These are phyloP conservation scores for Triticum aestivum DNA, from an alignment of 176 grass and related monocot species.

Conservation along the genomic window DNA sequence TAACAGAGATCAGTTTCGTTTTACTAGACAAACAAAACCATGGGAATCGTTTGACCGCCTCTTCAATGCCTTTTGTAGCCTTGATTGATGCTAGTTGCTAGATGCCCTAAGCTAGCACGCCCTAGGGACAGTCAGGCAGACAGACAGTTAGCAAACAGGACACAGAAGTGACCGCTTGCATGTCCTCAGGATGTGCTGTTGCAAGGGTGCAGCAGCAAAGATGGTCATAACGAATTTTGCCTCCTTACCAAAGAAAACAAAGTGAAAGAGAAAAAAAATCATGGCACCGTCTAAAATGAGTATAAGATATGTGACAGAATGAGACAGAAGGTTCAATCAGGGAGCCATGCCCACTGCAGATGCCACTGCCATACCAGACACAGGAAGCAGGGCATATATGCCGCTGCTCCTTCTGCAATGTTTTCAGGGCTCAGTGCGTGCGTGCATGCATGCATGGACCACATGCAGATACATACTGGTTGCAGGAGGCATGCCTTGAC, in stretches of 20 bases:
- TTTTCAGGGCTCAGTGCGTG: constrained; percentile 14
- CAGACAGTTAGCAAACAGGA: constrained; percentile 14
- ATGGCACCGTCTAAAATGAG: not conserved
- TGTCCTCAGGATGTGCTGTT: constrained; percentile 40
- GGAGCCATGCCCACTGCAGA: constrained; percentile 17
- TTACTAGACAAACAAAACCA: not conserved
- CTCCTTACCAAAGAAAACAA: not conserved
- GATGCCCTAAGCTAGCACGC: not conserved
- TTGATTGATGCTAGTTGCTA: not conserved
- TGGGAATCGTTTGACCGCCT: constrained; percentile 39
- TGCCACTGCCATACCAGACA: constrained; percentile 26
- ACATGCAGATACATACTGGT: constrained; percentile 2
- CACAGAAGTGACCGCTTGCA: constrained; percentile 28
- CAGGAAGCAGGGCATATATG: constrained; percentile 19
- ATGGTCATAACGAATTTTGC: constrained; percentile 18
- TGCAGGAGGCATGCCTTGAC: constrained; percentile 16
- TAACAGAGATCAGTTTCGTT: not conserved
- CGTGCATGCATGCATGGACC: constrained; percentile 35
- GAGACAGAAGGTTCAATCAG: constrained; percentile 34
- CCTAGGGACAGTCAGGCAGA: constrained; percentile 18
- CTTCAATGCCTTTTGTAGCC: constrained; percentile 8
- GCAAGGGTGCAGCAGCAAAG: constrained; percentile 2
- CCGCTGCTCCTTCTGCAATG: not conserved
- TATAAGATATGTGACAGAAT: constrained; percentile 20
- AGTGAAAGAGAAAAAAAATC: not conserved